Evolutionary conservation across 1,284 basidiomycete genomes (phyloP), one percentile per base, ranked within the genome.

Genomic region (Boletus semigastroideus): DNA sequence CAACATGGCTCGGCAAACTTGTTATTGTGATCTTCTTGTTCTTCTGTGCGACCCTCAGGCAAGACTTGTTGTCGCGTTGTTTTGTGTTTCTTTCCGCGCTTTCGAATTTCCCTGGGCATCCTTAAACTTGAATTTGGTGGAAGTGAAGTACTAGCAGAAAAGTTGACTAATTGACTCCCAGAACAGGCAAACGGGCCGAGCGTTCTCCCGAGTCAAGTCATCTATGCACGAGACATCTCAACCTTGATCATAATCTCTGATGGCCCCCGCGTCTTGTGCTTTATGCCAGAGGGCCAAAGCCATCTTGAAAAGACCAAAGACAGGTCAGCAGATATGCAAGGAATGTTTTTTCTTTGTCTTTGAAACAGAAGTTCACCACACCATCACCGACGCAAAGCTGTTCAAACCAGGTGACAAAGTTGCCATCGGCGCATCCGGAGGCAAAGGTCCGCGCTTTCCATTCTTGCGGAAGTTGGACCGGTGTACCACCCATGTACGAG

Each of bases 341-440:
- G 85, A 90, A 45, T 98, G 94, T 67, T 98, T 98, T 74, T 99
- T 94, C 76, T 84, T 86, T 64, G 94, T 98, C 36, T 99, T 99
- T 62, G 96, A 99, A 76, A 96, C 93, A 1, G 96, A 99, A 70
- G 88, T 99, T 33, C 97, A 99, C 74, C 89, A 96, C 67, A 98
- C 97, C 0, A 98, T 99, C 64, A 82, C 76, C 3, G 79, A 87
- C 59, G 82, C 89, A 1, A 74, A 81, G 34, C 78, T 99, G 13
- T 99, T 99, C 76, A 83, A 84, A 63, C 79, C 82, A n/a, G 94
- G 96, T 31, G 94, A 99, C 72, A 80, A 83, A 55, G 94, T 99
- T 34, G 97, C 96, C 22, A 99, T 99, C 55, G 96, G 96, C 42
- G 96, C 97, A 48, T 97, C 94, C 48, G 96, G 96, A 50, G 97